Evolutionary conservation across 306 rosid species (phyloP).

Genomic region (Hippophae gyantsensis): DNA sequence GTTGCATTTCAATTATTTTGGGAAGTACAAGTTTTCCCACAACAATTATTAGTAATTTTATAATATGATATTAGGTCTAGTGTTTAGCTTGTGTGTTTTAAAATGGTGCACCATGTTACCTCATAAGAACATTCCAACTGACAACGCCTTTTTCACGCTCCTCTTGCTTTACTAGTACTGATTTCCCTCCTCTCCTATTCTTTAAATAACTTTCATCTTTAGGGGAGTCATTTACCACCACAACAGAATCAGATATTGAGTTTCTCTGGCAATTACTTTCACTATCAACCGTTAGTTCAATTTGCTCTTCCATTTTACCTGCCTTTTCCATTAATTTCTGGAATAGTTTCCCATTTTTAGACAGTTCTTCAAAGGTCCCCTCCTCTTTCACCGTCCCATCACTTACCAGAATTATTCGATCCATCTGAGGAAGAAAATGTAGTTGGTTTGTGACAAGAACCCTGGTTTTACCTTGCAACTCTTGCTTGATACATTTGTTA

Average conservation of each 20-base stretch:
- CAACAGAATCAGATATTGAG: conserved; percentile 20
- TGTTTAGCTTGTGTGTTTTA: conserved; percentile 8
- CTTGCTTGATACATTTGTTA: conserved; percentile 74
- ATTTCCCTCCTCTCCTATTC: conserved; percentile 46
- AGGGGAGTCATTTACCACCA: conserved; percentile 26
- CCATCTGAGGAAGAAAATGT: conserved; percentile 88
- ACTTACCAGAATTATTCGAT: conserved; percentile 51
- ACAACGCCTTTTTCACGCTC: conserved; percentile 81
- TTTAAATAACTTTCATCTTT: conserved; percentile 30
- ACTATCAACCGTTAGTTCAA: conserved; percentile 22
- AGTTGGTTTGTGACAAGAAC: conserved; percentile 91
- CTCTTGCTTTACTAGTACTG: conserved; percentile 68
- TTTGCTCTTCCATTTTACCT: conserved; percentile 65
- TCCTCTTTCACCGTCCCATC: conserved; percentile 63
- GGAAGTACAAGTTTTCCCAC: background rate
- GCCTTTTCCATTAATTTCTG: conserved; percentile 91
- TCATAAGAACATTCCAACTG: conserved; percentile 61
- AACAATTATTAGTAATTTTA: background rate
- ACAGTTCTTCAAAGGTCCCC: conserved; percentile 81
- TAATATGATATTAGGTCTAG: background rate
- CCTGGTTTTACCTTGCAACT: conserved; percentile 64
- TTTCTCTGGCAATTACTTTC: conserved; percentile 20
- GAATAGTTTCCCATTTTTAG: conserved; percentile 53
- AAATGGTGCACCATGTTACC: conserved; percentile 32
- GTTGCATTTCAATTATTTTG: background rate